These are phyloP conservation scores for Babesia bigemina DNA, from an alignment of 169 alveolate genomes.

Conservation along the genomic window DNA sequence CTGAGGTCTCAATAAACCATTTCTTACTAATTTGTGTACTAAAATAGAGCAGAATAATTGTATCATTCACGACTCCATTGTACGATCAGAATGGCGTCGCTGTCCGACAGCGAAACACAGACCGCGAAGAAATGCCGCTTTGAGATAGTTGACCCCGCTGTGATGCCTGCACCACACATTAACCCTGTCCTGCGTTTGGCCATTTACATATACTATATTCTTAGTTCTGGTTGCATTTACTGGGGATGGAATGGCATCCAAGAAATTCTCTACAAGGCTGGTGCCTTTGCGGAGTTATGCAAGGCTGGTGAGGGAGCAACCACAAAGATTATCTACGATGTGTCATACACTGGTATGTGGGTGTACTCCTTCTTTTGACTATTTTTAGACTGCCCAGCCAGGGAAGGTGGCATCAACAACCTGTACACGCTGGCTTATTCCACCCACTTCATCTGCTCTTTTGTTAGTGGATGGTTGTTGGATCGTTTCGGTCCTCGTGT, in stretches of 20 bases:
- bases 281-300: slow-evolving; percentile 54
- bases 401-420: slow-evolving; percentile 49
- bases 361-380: background rate
- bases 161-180: slow-evolving; percentile 18
- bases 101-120: background rate
- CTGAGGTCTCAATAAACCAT: background rate
- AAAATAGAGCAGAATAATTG: too few species aligned
- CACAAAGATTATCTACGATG: background rate
- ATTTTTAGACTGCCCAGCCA: slow-evolving; percentile 30
- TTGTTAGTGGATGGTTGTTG: slow-evolving; percentile 38
- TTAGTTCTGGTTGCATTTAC: slow-evolving; percentile 48
- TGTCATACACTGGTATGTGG: slow-evolving; percentile 12
- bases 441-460: slow-evolving; percentile 45
- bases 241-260: slow-evolving; percentile 69
- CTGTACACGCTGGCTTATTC: slow-evolving; percentile 51
- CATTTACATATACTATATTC: background rate
- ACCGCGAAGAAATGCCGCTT: background rate
- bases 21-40: too few species aligned
- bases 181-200: slow-evolving; percentile 10
- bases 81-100: background rate
- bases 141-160: slow-evolving; percentile 8
- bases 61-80: too few species aligned
- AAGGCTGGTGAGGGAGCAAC: background rate
- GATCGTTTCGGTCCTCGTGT: slow-evolving; percentile 43
- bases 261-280: slow-evolving; percentile 57